phyloP scores from a whole-genome alignment of 2,329 filamentous ascomycete species.

The Neophaeococcomyces aloes region DNA sequence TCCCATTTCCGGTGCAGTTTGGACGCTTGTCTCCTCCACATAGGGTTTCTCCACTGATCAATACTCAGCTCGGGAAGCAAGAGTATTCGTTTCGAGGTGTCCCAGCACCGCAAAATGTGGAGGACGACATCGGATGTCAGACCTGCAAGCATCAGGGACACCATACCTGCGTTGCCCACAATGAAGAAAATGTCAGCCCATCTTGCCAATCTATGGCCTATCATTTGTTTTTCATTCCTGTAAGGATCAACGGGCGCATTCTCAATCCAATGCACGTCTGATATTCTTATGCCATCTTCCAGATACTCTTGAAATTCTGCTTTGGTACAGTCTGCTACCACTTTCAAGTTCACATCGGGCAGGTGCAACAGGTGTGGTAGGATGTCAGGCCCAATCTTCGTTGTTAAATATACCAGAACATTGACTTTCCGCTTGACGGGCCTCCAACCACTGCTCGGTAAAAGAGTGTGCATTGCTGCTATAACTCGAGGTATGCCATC shows the following conservation, averaged over 20 bases:
- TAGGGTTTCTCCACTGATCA: slow-evolving; percentile 80
- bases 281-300: slow-evolving; percentile 12
- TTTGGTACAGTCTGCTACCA: slow-evolving; percentile 17
- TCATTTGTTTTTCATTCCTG: slow-evolving; percentile 18
- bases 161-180: slow-evolving; percentile 71
- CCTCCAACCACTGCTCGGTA: not conserved
- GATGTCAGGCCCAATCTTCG: slow-evolving; percentile 20
- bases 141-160: slow-evolving; percentile 80
- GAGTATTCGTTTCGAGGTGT: slow-evolving; percentile 72
- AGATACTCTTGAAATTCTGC: slow-evolving; percentile 17
- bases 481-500: not conserved
- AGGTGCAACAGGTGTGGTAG: slow-evolving; percentile 20
- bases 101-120: slow-evolving; percentile 75
- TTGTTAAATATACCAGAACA: slow-evolving; percentile 17
- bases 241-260: slow-evolving; percentile 19
- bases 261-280: slow-evolving; percentile 18
- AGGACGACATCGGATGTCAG: slow-evolving; percentile 70
- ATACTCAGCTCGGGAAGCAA: slow-evolving; percentile 82
- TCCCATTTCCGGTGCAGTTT: slow-evolving; percentile 77
- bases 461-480: slow-evolving; percentile 3
- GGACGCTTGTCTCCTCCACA: slow-evolving; percentile 76
- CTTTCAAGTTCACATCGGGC: slow-evolving; percentile 19
- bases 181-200: slow-evolving; percentile 85
- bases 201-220: slow-evolving; percentile 53
- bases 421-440: slow-evolving; percentile 17